These are phyloP conservation scores for Fagopyrum esculentum DNA, from an alignment of 148 eudicot species.

Conservation along the genomic window DNA sequence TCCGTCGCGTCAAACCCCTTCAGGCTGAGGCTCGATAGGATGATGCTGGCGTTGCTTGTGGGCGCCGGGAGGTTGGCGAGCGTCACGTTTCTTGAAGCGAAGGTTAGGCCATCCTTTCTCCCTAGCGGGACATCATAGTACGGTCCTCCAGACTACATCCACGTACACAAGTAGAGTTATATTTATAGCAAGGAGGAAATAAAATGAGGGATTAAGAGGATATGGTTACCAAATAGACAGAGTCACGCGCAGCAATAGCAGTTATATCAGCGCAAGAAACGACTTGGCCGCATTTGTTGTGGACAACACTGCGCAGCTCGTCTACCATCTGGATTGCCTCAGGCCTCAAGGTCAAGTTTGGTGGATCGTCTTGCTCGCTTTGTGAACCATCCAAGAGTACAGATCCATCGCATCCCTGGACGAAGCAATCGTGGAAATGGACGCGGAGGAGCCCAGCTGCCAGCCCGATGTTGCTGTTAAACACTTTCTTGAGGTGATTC, in stretches of 20 bases:
- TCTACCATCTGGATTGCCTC: constrained; percentile 33
- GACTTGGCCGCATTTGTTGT: constrained; percentile 24
- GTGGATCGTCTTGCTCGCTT: constrained; percentile 31
- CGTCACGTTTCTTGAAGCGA: constrained; percentile 22
- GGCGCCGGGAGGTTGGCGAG: constrained; percentile 34
- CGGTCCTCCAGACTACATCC: constrained; percentile 37
- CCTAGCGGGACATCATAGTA: constrained; percentile 32
- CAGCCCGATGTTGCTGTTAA: constrained; percentile 28
- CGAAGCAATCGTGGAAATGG: constrained; percentile 52
- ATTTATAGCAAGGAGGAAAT: too few species aligned
- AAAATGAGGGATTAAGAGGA: not conserved
- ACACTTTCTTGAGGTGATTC: constrained; percentile 31
- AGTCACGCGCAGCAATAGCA: constrained; percentile 50
- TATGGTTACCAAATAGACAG: constrained; percentile 29
- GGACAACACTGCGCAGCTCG: constrained; percentile 31
- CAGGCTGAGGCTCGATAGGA: constrained; percentile 15
- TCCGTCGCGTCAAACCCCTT: constrained; percentile 28
- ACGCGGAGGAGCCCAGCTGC: constrained; percentile 45
- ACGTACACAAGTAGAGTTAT: too few species aligned
- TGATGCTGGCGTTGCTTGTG: constrained; percentile 19
- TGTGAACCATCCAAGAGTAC: constrained; percentile 40
- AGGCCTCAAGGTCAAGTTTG: constrained; percentile 35
- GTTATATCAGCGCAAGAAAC: constrained; percentile 50
- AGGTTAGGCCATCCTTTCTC: constrained; percentile 28
- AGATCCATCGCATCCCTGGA: constrained; percentile 58